phyloP scores from a whole-genome alignment of 805 yeast species.

The Spathaspora boniae region DNA sequence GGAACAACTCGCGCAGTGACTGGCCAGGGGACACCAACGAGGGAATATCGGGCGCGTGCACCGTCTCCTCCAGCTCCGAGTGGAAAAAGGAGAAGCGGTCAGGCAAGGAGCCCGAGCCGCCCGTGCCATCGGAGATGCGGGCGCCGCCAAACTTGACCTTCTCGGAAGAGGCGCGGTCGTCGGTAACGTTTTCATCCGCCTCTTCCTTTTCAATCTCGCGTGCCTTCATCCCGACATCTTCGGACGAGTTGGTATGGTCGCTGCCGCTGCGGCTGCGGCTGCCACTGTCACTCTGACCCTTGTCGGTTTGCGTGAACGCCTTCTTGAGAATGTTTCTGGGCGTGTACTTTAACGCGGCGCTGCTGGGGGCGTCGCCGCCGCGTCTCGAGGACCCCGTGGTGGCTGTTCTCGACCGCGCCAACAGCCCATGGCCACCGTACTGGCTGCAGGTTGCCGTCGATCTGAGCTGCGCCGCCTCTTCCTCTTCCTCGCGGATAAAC shows the following conservation, averaged over 20 bases:
- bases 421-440: constrained; percentile 9
- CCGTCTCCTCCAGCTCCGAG: constrained; percentile 78
- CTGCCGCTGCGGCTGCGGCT: too few relatives aligned
- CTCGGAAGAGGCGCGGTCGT: constrained; percentile 14
- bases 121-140: constrained; percentile 23
- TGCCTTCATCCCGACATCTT: constrained; percentile 7
- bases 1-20: constrained; percentile 63
- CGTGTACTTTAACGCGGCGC: constrained; percentile 64
- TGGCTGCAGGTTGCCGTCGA: constrained; percentile 24
- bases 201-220: too few relatives aligned
- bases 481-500: constrained; percentile 61
- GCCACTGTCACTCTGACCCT: too few relatives aligned
- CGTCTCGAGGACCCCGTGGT: constrained; percentile 4
- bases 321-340: constrained; percentile 41
- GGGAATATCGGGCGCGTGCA: constrained; percentile 85
- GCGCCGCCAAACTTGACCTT: constrained; percentile 41
- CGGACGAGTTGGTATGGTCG: constrained; percentile 3
- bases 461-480: constrained; percentile 31
- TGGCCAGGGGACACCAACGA: constrained; percentile 66
- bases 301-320: constrained; percentile 4
- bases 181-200: background rate
- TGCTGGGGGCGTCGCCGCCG: constrained; percentile 26
- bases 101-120: constrained; percentile 36
- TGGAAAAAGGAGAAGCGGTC: constrained; percentile 83
- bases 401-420: constrained; percentile 4